A percentile compares a stretch with the other conserved stretches of the same genome.
phyloP scores from a whole-genome alignment of 2,329 filamentous ascomycete genomes.

The Juglanconis oblonga region DNA sequence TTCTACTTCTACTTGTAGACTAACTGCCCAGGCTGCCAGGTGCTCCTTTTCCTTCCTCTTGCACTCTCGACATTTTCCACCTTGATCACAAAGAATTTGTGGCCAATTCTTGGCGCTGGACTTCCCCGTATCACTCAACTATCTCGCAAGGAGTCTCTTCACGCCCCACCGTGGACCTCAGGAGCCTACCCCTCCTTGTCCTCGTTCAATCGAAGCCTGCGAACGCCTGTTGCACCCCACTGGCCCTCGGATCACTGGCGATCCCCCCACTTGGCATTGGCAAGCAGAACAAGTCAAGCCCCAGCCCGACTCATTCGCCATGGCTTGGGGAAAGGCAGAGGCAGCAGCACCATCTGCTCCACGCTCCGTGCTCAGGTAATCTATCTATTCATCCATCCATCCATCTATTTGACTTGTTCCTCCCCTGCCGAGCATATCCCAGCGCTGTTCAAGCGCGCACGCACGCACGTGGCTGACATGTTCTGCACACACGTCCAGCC shows the following conservation, averaged over 20 bases:
- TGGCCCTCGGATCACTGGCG: background rate
- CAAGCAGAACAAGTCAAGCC: background rate
- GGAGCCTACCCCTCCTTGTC: too few species aligned
- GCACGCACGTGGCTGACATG: background rate
- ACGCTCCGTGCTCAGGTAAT: slow-evolving; percentile 13
- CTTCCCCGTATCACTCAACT: too few species aligned
- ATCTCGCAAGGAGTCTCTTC: background rate
- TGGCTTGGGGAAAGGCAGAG: slow-evolving; percentile 17
- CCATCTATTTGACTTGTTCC: too few species aligned
- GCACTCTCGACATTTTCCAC: too few species aligned
- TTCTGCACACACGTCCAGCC: slow-evolving; percentile 32
- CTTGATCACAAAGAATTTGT: too few species aligned
- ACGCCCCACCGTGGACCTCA: background rate
- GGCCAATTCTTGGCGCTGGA: too few species aligned
- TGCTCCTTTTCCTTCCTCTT: too few species aligned
- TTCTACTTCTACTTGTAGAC: too few species aligned
- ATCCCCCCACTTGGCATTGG: background rate
- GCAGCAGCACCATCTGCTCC: slow-evolving; percentile 2
- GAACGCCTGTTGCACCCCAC: background rate
- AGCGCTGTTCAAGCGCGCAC: background rate
- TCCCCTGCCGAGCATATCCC: too few species aligned
- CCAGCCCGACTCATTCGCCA: background rate
- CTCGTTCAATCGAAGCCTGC: background rate
- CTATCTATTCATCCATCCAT: too few species aligned
- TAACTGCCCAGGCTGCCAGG: too few species aligned